phyloP scores from a whole-genome alignment of 1,139 yeast species.

The Spathaspora sp. region DNA sequence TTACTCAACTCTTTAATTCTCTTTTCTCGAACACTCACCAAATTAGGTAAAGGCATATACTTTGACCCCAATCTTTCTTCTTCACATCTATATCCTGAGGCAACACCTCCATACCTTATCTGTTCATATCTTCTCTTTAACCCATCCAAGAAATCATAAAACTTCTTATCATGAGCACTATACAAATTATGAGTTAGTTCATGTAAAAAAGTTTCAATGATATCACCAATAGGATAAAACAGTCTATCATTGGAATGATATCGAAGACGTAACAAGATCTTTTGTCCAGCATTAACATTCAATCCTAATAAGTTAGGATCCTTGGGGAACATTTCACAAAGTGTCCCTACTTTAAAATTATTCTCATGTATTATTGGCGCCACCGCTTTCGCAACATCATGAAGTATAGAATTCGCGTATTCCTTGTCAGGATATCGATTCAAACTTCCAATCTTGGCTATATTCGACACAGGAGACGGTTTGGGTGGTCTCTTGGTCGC shows the following conservation, averaged over 20 bases:
- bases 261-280: constrained; percentile 71
- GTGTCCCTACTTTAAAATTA: constrained; percentile 61
- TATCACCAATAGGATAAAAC: constrained; percentile 66
- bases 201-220: constrained; percentile 83
- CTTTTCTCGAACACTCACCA: constrained; percentile 33
- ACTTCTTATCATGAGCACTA: constrained; percentile 79
- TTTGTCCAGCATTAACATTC: constrained; percentile 82
- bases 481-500: constrained; percentile 11
- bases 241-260: constrained; percentile 51
- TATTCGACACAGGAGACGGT: constrained; percentile 48
- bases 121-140: constrained; percentile 58
- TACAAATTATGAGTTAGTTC: constrained; percentile 78
- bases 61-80: constrained; percentile 54
- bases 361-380: constrained; percentile 76
- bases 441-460: constrained; percentile 55
- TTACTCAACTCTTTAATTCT: constrained; percentile 39
- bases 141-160: constrained; percentile 65
- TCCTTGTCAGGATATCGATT: constrained; percentile 54
- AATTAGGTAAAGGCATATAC: constrained; percentile 16
- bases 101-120: constrained; percentile 34
- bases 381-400: constrained; percentile 59
- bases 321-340: constrained; percentile 87
- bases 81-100: constrained; percentile 38
- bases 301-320: constrained; percentile 67
- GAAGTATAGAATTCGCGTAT: constrained; percentile 56